Evolutionary conservation across 371 early-diverging fungal genomes (phyloP), one percentile per base, ranked within the genome.

Genomic region (Mucor saturninus): DNA sequence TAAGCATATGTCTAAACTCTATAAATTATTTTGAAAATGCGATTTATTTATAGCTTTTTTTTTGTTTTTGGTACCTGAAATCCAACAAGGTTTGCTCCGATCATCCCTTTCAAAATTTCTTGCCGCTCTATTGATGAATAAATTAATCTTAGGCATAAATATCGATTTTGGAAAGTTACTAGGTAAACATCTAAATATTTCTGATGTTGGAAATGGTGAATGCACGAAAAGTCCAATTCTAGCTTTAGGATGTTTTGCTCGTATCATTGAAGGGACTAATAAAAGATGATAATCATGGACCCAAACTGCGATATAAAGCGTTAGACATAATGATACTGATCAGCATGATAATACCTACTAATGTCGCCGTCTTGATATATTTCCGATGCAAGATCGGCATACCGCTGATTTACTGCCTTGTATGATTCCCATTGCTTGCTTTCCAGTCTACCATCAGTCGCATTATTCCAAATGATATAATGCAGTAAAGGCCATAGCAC

Each of bases 241-340:
- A 3, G 96, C 92, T n/a, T 83, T 73, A 0, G 96, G 96, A 10
- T 95, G 70, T 50, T 72, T 80, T 68, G 83, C 73, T 56, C 96
- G 88, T n/a, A 99, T 68, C 85, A 98, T 86, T 53, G 84, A 74
- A 3, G 99, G 99, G 2, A 95, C 85, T 46, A 97, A 70, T 73
- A 98, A 85, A 42, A 99, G 71, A 76, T 99, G 99, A 74, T 99
- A 99, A 78, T 99, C 99, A 69, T 99, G 98, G 59, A 99, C 90
- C 99, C 98, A 99, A 35, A 99, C 46, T 46, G 21, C 21, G 21
- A 46, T 21, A 21, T 21, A 21, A 21, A 5, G 15, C 21, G 9
- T 46, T 21, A 21, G 8, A 4, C 10, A 43, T 21, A 7, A 2
- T 46, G 21, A 21, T 21, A 21, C 0, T 4, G 21, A 21, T 6